Percentiles rank a stretch among this genome's conserved stretches.
Evolutionary conservation across 805 yeast species (phyloP).

Genomic region (Candida broadrunensis): DNA sequence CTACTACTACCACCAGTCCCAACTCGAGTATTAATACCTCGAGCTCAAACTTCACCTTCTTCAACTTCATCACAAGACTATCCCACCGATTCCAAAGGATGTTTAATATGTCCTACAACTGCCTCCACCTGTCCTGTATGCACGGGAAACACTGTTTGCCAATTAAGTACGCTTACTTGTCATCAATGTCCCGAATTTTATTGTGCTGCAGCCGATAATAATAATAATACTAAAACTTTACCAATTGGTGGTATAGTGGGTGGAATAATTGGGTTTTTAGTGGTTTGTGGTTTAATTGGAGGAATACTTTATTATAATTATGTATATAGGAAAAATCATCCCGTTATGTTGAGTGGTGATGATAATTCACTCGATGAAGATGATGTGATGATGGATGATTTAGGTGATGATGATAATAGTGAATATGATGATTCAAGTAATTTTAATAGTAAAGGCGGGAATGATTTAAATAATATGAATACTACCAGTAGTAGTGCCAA

Average conservation of each 20-base stretch:
- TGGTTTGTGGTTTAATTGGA: slow-evolving; percentile 19
- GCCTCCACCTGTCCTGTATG: slow-evolving; percentile 25
- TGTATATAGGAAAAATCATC: slow-evolving; percentile 32
- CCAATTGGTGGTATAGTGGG: slow-evolving; percentile 41
- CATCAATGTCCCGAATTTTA: slow-evolving; percentile 19
- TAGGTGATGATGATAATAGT: slow-evolving; percentile 8
- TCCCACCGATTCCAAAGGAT: slow-evolving; percentile 23
- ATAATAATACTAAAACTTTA: slow-evolving; percentile 4
- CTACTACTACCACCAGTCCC: not conserved
- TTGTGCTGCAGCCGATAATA: slow-evolving; percentile 15
- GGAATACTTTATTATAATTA: slow-evolving; percentile 23
- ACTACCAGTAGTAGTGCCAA: not conserved
- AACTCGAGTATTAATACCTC: not conserved
- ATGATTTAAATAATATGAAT: not conserved
- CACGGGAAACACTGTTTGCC: slow-evolving; percentile 19
- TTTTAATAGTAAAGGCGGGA: slow-evolving; percentile 10
- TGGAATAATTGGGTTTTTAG: slow-evolving; percentile 40
- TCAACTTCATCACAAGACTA: not conserved
- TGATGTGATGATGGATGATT: not conserved
- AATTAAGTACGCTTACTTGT: slow-evolving; percentile 19
- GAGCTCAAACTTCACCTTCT: not conserved
- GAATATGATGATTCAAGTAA: slow-evolving; percentile 8
- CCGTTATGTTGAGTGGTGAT: slow-evolving; percentile 22
- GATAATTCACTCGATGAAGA: slow-evolving; percentile 10
- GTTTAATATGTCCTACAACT: slow-evolving; percentile 30